Conservation (phyloP, 805 yeast species). For the Myxozyma udenii region DNA sequence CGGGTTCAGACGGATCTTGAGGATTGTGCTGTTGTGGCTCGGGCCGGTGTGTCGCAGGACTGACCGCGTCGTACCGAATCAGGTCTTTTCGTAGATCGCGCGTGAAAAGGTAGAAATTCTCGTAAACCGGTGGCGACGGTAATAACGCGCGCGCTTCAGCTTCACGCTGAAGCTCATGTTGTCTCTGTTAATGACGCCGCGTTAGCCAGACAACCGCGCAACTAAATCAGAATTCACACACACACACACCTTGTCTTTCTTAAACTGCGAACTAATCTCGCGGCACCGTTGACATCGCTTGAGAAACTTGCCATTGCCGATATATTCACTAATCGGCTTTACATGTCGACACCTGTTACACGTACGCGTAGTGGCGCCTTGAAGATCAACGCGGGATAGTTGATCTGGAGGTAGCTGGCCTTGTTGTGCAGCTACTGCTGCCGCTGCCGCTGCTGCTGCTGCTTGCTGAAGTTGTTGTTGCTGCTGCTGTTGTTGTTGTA, state of each 20-base stretch:
- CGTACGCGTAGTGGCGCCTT: neutral
- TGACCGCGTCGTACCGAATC: neutral
- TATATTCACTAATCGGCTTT: constrained; percentile 4
- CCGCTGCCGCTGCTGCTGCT: too few relatives aligned
- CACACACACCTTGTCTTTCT: constrained; percentile 10
- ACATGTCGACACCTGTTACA: constrained; percentile 16
- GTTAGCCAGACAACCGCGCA: neutral
- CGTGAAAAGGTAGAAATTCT: constrained; percentile 11
- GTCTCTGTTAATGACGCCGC: constrained; percentile 3
- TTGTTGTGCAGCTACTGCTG: too few relatives aligned
- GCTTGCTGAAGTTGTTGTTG: too few relatives aligned
- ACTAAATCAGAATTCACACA: neutral
- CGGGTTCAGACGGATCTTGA: neutral
- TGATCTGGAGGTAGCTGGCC: too few relatives aligned
- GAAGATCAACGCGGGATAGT: too few relatives aligned
- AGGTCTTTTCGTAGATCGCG: constrained; percentile 13
- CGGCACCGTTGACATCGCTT: constrained; percentile 11
- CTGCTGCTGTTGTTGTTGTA: neutral
- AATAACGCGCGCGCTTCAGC: constrained; percentile 2
- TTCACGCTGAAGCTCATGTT: constrained; percentile 1
- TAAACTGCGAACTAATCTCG: constrained; percentile 9
- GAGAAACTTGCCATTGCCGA: constrained; percentile 1
- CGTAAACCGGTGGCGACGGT: constrained; percentile 7
- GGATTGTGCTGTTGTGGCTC: neutral
- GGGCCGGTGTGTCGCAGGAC: neutral